Conservation (phyloP, 306 rosid genomes). For the Cicer cuneatum region DNA sequence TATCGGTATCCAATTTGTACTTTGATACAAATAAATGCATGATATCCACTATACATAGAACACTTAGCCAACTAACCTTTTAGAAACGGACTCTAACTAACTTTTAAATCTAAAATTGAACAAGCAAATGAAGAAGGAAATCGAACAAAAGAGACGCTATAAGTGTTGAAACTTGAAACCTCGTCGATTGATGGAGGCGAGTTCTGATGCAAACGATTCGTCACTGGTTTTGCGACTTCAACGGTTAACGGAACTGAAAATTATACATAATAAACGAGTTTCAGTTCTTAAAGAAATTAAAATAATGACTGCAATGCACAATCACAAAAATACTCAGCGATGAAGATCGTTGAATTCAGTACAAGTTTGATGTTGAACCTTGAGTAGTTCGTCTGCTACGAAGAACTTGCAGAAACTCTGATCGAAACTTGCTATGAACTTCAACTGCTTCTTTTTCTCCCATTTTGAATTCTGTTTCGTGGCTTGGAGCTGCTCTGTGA, state of each 20-base stretch:
- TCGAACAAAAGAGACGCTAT: neutral
- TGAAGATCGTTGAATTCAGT: neutral
- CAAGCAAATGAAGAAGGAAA: neutral
- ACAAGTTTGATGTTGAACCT: slow-evolving; percentile 47
- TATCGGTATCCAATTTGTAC: no score
- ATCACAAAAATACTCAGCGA: neutral
- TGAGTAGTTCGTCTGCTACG: slow-evolving; percentile 55
- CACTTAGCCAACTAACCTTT: no score
- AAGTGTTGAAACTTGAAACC: slow-evolving; percentile 49
- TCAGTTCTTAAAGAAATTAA: neutral
- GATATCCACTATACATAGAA: no score
- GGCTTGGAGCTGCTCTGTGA: neutral
- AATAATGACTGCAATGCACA: neutral
- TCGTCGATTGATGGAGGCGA: slow-evolving; percentile 50
- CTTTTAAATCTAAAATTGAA: neutral
- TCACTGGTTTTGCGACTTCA: slow-evolving; percentile 62
- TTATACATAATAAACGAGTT: neutral
- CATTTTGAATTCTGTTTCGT: slow-evolving; percentile 46
- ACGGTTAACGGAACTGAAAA: slow-evolving; percentile 67
- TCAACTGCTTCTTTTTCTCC: slow-evolving; percentile 43
- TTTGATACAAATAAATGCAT: no score
- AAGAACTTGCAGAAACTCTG: slow-evolving; percentile 59
- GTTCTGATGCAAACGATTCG: slow-evolving; percentile 59
- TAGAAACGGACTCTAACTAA: no score
- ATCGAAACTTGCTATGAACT: slow-evolving; percentile 55